Base-by-base conservation (phyloP, 176 grass and related monocot species). In the Poa pratensis region DNA sequence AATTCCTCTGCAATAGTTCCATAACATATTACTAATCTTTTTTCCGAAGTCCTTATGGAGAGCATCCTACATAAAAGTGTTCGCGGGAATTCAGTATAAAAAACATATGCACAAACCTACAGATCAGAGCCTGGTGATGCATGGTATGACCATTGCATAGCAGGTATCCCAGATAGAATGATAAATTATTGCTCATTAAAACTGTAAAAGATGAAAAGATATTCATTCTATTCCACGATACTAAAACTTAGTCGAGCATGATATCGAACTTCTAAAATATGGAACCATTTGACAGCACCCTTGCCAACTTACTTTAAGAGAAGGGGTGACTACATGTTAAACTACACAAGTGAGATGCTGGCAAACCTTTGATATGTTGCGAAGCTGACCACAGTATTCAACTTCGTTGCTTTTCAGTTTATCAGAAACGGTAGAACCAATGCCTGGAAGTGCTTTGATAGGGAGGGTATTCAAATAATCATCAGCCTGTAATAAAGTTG, bases 1-100 rank as follows among this genome's bases (percentile, higher is more conserved):
- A 66, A 98, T 89, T 92, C 96, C 96, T 87, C 96, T 94, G 79
- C 93, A 98, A 67, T 94, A 98, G 50, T 92, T 98, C 96, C 96
- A 98, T 76, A 98, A 87, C 90, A 90, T 91, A 79, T 98, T 86
- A 80, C 93, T 88, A 40, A 83, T 94, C 84, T 90, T 98, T 81
- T 76, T 86, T 69, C 96, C 96, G 6, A 95, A 95, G 57, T 95
- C 93, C 87, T 87, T 94, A 12, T 92, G 91, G 73, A 98, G 93
- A 77, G 60, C 68, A 83, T 94, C 96, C 95, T 98, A 80, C 45
- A 87, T 45, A 85, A 92, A 58, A 84, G 37, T 62, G 45, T 24
- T 58, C 5, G 52, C 17, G 57, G 26, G 26, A 22, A 39, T 24
- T 66, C n/a, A 87, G 78, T 70, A 76, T 32, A 61, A 61, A 81